These are phyloP conservation scores for Kwoniella newhampshirensis DNA, from an alignment of 768 basidiomycete species.

Conservation along the genomic window DNA sequence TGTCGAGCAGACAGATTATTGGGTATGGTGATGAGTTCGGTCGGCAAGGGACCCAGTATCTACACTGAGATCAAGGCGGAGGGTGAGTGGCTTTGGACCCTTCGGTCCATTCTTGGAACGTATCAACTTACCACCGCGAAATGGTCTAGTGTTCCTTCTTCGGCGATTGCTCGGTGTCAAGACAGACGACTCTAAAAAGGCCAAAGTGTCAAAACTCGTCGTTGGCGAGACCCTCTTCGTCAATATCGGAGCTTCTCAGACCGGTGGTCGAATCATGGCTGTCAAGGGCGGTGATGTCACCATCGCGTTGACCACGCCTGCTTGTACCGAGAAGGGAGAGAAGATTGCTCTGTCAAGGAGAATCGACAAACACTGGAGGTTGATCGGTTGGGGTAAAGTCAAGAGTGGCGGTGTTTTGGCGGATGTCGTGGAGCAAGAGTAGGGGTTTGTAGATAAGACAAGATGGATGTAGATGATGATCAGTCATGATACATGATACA, in stretches of 20 bases:
- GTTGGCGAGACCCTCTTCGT: constrained; percentile 92
- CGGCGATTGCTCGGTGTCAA: constrained; percentile 96
- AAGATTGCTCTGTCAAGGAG: constrained; percentile 92
- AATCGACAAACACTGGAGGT: constrained; percentile 97
- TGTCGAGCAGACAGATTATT: constrained; percentile 96
- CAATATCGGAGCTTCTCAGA: constrained; percentile 97
- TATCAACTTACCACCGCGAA: background rate
- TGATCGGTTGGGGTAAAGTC: constrained; percentile 69
- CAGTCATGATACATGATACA: too few relatives aligned
- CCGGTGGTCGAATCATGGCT: constrained; percentile 88
- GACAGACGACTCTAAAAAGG: constrained; percentile 98
- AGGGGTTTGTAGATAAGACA: background rate
- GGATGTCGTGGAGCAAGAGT: constrained; percentile 43
- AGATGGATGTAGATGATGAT: too few relatives aligned
- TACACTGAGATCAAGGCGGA: constrained; percentile 63
- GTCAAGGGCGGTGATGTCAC: constrained; percentile 88
- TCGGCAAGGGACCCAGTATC: constrained; percentile 89
- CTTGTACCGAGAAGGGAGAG: constrained; percentile 94
- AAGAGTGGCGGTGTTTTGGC: constrained; percentile 46
- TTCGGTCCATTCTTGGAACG: background rate
- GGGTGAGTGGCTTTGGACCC: constrained; percentile 48
- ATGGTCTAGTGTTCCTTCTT: constrained; percentile 71
- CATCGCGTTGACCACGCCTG: constrained; percentile 77
- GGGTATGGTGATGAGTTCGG: constrained; percentile 91
- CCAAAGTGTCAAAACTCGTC: constrained; percentile 79